Conservation (phyloP, 345 rosid genomes). For the Salix dunnii region DNA sequence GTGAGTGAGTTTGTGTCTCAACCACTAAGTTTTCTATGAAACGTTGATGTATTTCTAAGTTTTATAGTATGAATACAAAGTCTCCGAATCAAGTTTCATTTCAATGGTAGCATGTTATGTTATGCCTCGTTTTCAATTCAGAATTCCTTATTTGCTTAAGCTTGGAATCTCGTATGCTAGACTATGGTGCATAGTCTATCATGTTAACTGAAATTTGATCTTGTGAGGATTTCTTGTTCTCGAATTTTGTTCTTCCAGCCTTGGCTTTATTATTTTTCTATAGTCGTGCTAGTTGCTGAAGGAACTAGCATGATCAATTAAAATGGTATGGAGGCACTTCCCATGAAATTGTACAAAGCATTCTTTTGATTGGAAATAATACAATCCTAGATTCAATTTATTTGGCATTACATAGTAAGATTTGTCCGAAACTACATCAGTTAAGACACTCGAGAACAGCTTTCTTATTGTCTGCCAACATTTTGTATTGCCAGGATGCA, state of each 20-base stretch:
- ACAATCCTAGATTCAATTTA: too few relatives aligned
- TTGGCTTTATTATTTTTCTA: neutral
- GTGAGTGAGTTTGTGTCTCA: too few relatives aligned
- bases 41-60: neutral
- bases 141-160: neutral
- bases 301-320: neutral
- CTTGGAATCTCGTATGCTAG: neutral
- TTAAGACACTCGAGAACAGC: too few relatives aligned
- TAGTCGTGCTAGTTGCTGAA: neutral
- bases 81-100: neutral
- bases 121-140: neutral
- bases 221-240: neutral
- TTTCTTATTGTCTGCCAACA: neutral
- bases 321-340: neutral
- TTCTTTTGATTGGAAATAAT: too few relatives aligned
- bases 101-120: neutral
- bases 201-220: neutral
- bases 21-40: neutral
- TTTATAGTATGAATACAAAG: neutral
- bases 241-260: too few relatives aligned
- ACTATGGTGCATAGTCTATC: neutral
- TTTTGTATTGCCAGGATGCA: neutral
- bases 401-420: too few relatives aligned
- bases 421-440: too few relatives aligned
- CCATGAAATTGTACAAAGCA: too few relatives aligned